A percentile compares a stretch with the other conserved stretches of the same genome.
phyloP scores from a whole-genome alignment of 179 eudicot species.

The Corrigiola litoralis region DNA sequence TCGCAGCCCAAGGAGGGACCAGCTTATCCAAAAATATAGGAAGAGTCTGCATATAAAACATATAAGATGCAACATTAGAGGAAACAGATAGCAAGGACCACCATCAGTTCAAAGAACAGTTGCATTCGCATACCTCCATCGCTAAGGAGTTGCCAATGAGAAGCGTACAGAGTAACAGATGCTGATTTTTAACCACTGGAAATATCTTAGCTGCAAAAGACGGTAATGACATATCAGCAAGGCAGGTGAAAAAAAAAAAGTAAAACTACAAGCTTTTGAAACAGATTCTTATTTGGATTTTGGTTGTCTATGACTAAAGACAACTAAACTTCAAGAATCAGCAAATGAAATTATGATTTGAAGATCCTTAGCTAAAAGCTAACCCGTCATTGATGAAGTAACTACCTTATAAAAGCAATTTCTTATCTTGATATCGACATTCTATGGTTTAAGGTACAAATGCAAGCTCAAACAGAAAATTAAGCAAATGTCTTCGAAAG shows the following conservation, averaged over 20 bases:
- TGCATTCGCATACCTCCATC: constrained; percentile 63
- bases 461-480: no score
- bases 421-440: no score
- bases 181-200: constrained; percentile 96
- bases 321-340: background rate
- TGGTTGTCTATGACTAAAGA: background rate
- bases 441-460: no score
- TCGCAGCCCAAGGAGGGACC: constrained; percentile 94
- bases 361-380: no score
- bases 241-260: background rate
- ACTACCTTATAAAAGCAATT: no score
- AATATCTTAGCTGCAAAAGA: constrained; percentile 80
- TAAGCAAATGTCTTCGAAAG: no score
- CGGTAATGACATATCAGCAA: background rate
- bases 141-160: constrained; percentile 94
- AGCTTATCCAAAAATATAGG: constrained; percentile 91
- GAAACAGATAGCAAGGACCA: constrained; percentile 2
- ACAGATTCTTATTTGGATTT: background rate
- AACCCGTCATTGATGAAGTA: no score
- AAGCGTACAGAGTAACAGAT: constrained; percentile 89
- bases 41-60: constrained; percentile 60
- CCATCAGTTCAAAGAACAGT: constrained; percentile 5
- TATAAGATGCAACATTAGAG: constrained; percentile 5
- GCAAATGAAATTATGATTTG: no score
- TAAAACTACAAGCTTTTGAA: background rate